A percentile compares a stretch with the other conserved stretches of the same genome.
Evolutionary conservation across 106 monocot species (phyloP).

Genomic region (Acanthochlamys bracteata): DNA sequence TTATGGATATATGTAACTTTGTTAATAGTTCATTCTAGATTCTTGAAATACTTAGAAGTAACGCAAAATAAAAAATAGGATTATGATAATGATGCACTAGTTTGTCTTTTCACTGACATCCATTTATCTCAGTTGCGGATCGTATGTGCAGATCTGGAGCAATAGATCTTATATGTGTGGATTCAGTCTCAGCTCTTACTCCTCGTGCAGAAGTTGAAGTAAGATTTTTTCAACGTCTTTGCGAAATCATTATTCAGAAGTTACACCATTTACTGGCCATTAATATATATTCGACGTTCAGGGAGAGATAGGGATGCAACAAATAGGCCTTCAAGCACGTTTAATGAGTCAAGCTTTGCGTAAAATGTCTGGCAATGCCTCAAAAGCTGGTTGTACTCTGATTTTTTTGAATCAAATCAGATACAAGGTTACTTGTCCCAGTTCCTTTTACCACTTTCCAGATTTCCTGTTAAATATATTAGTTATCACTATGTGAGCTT

Average conservation of each 20-base stretch:
- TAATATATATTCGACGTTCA: slow-evolving; percentile 6
- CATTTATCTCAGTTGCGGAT: slow-evolving; percentile 81
- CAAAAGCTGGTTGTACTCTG: slow-evolving; percentile 96
- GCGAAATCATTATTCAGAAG: neutral
- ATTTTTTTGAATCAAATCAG: slow-evolving; percentile 97
- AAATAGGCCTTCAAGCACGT: slow-evolving; percentile 93
- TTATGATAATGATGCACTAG: no score
- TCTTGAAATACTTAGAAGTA: no score
- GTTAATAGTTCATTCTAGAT: no score
- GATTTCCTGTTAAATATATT: slow-evolving; percentile 5
- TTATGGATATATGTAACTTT: no score
- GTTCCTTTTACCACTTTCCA: neutral
- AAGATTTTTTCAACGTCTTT: slow-evolving; percentile 4
- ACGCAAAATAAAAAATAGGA: no score
- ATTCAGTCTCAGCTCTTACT: slow-evolving; percentile 96
- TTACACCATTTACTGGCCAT: neutral
- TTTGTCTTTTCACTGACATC: slow-evolving; percentile 5
- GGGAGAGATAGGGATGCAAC: slow-evolving; percentile 85
- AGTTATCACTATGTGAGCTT: neutral
- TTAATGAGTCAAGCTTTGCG: slow-evolving; percentile 98
- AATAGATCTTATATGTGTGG: slow-evolving; percentile 90
- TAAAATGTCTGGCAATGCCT: slow-evolving; percentile 99
- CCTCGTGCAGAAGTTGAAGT: slow-evolving; percentile 98
- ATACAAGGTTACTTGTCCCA: slow-evolving; percentile 56
- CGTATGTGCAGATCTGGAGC: slow-evolving; percentile 99